Percentiles rank a stretch among this genome's conserved stretches.
phyloP scores from a whole-genome alignment of 202 grass and related monocot genomes.

The Thinopyrum obtusiflorum region DNA sequence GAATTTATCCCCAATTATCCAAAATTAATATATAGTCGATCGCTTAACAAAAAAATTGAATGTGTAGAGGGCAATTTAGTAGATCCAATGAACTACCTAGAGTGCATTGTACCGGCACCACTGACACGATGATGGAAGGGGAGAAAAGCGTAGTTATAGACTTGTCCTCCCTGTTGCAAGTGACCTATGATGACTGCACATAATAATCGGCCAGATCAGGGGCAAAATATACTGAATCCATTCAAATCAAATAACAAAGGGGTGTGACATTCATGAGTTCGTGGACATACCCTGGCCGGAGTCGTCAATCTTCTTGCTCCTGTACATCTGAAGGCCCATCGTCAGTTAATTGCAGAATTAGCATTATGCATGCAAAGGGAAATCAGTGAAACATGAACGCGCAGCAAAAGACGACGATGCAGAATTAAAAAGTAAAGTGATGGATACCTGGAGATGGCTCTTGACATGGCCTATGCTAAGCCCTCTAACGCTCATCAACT shows the following conservation, averaged over 20 bases:
- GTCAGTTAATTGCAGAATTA: background rate
- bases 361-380: no score
- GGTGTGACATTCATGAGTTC: background rate
- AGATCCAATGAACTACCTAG: conserved; percentile 46
- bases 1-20: no score
- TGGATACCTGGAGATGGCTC: conserved; percentile 64
- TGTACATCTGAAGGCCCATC: conserved; percentile 56
- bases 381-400: background rate
- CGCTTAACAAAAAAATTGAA: background rate
- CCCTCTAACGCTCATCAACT: conserved; percentile 69
- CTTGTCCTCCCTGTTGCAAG: background rate
- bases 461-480: conserved; percentile 86
- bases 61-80: background rate
- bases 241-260: background rate
- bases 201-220: background rate
- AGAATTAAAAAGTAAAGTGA: no score
- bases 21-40: no score
- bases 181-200: conserved; percentile 36
- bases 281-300: conserved; percentile 41
- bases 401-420: no score
- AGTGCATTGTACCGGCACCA: conserved; percentile 15
- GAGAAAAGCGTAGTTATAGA: background rate
- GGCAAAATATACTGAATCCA: background rate
- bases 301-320: conserved; percentile 70
- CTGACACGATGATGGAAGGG: conserved; percentile 30